Base-by-base conservation (phyloP, 345 rosid species). In the Populus nigra region DNA sequence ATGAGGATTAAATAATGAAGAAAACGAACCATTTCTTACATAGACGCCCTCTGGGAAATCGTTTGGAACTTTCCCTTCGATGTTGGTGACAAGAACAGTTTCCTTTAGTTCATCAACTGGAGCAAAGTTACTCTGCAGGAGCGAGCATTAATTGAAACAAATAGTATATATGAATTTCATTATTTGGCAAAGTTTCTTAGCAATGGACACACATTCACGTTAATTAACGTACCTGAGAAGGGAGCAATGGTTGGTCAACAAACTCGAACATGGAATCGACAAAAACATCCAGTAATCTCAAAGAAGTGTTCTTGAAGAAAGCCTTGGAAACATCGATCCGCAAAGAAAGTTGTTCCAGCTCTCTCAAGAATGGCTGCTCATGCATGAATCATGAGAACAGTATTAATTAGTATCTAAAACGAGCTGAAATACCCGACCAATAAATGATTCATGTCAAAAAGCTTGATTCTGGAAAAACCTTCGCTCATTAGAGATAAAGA, bases 111-210 rank as follows among this genome's bases (percentile, higher is more conserved):
- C 86, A 18, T 81, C 82, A 1, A 86, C 88, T 0, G 92, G 90
- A 41, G 81, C 89, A 79, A 85, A 83, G 81, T 87, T 87, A 45
- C 81, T 83, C 90, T 83, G 81, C 74, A 43, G 22, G 6, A 1
- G 31, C 59, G 33, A 33, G n/a, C 13, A 35, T 20, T 15, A n/a
- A 16, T 2, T 27, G 33, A 31, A 31, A 31, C 33, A 3, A 31
- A 31, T 31, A 31, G 33, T 31, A 31, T 31, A 31, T 2, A 27
- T 27, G 33, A 31, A 31, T 31, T 31, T 31, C 33, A 31, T 31
- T 31, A 2, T 31, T 31, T 25, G 20, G 11, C 5, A 11, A 16
- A 12, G 29, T 27, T 17, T 23, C 31, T 4, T 2, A 61, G 5
- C 68, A 65, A 29, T 41, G 15, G 12, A 29, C 23, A 16, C 50